Evolutionary conservation across 2,329 filamentous ascomycete species (phyloP).

Genomic region (Colletotrichum godetiae): DNA sequence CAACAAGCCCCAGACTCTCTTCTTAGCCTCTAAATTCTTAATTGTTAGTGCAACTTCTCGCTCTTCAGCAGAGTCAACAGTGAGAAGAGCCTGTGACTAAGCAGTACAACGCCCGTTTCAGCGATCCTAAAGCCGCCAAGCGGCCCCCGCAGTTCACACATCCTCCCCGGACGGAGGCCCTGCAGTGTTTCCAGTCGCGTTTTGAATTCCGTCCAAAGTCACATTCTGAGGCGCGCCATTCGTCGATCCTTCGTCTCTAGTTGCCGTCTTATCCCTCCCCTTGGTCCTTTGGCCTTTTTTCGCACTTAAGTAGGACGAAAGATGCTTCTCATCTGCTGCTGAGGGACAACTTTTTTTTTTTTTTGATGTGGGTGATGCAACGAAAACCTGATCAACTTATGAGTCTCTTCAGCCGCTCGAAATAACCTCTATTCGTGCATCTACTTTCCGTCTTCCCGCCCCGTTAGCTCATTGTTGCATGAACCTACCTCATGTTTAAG

Average conservation of each 20-base stretch:
- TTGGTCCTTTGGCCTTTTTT: neutral
- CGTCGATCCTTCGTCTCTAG: conserved; percentile 22
- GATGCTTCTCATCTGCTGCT: neutral
- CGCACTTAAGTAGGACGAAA: neutral
- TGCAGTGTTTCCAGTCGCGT: conserved; percentile 27
- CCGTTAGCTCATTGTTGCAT: neutral
- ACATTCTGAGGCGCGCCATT: conserved; percentile 15
- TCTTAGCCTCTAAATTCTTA: neutral
- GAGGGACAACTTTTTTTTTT: neutral
- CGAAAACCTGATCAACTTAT: neutral
- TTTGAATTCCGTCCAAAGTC: conserved; percentile 24
- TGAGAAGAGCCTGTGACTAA: too few relatives aligned
- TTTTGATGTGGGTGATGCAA: neutral
- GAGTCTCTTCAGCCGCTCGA: neutral
- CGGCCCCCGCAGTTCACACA: neutral
- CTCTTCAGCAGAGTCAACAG: too few relatives aligned
- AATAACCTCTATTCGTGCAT: neutral
- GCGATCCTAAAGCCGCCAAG: conserved; percentile 12
- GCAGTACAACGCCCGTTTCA: conserved; percentile 15
- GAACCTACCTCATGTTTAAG: neutral
- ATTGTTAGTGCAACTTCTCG: too few relatives aligned
- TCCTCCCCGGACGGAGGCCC: conserved; percentile 3
- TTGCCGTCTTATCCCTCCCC: conserved; percentile 18
- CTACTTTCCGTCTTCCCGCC: neutral
- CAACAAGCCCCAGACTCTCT: neutral